Evolutionary conservation across 2,329 filamentous ascomycete species (phyloP), one percentile per base, ranked within the genome.

Genomic region (Cordyceps pruinosa): DNA sequence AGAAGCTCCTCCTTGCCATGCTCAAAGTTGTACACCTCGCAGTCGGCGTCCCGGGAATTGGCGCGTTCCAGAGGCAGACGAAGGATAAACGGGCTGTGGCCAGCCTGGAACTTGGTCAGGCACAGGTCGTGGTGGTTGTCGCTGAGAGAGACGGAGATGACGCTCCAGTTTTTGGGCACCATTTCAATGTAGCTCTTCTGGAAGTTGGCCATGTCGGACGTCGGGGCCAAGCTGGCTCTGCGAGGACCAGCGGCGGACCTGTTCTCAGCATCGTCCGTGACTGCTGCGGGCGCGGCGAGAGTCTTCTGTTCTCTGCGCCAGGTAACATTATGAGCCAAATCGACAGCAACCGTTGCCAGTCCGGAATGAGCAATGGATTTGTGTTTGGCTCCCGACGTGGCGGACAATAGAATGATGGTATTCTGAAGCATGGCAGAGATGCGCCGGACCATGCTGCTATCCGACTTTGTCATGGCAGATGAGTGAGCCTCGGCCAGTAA

Each of bases 1-100:
- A 85, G 75, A 61, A 99, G 82, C 69, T 97, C 91, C 7, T 81
- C 74, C 57, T 86, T 87, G 1, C 90, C 93, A 64, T 89, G 85
- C 34, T 87, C 81, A 66, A 96, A 97, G 47, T 86, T 87, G 65
- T 97, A 97, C 1, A 88, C 80, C 56, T 94, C 89, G 3, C 72
- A 78, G 59, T 94, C 90, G 30, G 85, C 82, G 62, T 94, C 90
- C 23, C 91, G 85, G 0, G 87, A 89, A 62, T 85, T 89, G 55
- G 93, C 89, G 42, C 93, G 80, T 63, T 89, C 87, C 25, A 99
- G 81, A 0, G 94, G 94, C 23, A 99, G 77, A 6, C 92, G 86
- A 51, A 99, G 77, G 53, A 96, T 84, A 66, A 99, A 95, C 0
- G 94, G 94, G 26, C 82, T 84, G 51, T 88, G 82, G 1, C 84